A percentile compares a stretch with the other conserved stretches of the same genome.
These are phyloP conservation scores for Blastocystis sp. DNA, from an alignment of 352 stramenopile species.

Conservation along the genomic window DNA sequence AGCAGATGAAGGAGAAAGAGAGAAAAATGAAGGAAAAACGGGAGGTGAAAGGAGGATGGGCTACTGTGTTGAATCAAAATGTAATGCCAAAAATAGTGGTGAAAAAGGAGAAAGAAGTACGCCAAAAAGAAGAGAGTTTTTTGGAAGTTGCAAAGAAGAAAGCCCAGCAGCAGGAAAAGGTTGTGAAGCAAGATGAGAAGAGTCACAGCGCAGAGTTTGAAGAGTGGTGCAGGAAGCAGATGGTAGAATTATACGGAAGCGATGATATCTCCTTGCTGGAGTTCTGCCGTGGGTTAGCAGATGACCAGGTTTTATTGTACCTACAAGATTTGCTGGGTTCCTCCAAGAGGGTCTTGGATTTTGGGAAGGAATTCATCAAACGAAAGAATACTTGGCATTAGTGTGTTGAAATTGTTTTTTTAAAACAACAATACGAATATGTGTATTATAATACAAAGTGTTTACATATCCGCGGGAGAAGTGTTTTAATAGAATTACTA, in stretches of 20 bases:
- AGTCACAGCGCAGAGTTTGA: not conserved
- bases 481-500: too few species aligned
- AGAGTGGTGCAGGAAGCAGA: conserved; percentile 19
- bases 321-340: conserved; percentile 15
- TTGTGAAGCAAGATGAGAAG: not conserved
- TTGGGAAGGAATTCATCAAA: conserved; percentile 40
- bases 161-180: not conserved
- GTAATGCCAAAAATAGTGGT: not conserved
- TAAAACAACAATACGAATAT: too few species aligned
- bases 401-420: too few species aligned
- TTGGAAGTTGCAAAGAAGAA: not conserved
- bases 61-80: not conserved
- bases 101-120: not conserved
- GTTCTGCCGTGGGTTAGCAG: conserved; percentile 28
- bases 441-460: too few species aligned
- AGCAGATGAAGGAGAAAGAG: not conserved
- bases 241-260: conserved; percentile 15
- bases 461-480: too few species aligned
- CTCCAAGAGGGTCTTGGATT: not conserved
- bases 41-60: not conserved
- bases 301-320: not conserved
- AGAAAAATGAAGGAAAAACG: not conserved
- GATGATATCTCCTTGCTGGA: conserved; percentile 51
- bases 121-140: not conserved
- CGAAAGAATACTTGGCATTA: not conserved